Base-by-base conservation (phyloP, 331 rosid species). In the Quercus tomentella region DNA sequence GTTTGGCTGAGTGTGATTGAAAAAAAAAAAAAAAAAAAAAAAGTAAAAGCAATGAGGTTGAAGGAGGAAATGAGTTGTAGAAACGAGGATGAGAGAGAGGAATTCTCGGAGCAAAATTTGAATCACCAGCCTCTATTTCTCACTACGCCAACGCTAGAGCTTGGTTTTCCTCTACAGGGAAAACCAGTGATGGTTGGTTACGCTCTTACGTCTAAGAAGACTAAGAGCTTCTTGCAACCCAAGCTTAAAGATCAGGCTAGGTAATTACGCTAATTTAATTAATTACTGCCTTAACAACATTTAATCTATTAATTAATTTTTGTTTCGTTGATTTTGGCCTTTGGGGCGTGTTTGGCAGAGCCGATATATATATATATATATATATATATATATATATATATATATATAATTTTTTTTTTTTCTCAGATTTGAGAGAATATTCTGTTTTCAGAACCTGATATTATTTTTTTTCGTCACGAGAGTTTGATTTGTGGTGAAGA, bases 151-250 rank as follows among this genome's bases (percentile, higher is more conserved):
- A 72, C 85, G 8, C 78, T 76, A 52, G 87, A 83, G 21, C 82
- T 77, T 37, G 87, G 89, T n/a, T 80, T 85, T 76, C 74, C 88
- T 62, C 85, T 74, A 30, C 89, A 86, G 1, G 86, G 57, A 79
- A 87, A 85, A 71, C 37, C 76, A 18, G 84, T 87, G 75, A 92
- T 94, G 17, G 98, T 94, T 71, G 98, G 98, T 18, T 94, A 92
- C 61, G 98, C 98, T 72, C 98, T 94, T 45, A 94, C 98, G 77
- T 90, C 96, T 9, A 94, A 94, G 90, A 94, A 94, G 89, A 88
- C 84, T 49, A 88, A 94, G 96, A 94, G 98, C 84, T 94, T 94
- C 61, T 76, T 94, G 92, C 91, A 91, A 86, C 98, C 98, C 1
- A 90, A 90, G 88, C 92, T 94, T 72, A 92, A 92, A 88, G 87